Evolutionary conservation across 805 yeast genomes (phyloP), one percentile per base, ranked within the genome.

Genomic region (Osmozyma mogii): DNA sequence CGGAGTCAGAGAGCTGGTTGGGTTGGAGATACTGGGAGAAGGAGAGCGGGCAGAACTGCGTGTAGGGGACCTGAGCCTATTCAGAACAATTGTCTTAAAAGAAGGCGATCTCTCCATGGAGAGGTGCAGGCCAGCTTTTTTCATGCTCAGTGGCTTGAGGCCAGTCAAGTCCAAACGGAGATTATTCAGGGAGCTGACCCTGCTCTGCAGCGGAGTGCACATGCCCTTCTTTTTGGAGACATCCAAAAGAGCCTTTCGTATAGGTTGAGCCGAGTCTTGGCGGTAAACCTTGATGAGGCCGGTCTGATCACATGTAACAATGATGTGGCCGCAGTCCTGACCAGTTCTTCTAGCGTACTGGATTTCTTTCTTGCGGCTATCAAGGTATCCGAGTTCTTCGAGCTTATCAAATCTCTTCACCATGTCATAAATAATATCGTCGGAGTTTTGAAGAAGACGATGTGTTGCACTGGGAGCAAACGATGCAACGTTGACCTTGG

Each of bases 281-380:
- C 96, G 65, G 50, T 82, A 83, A 0, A 87, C 81, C 25, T 92
- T 56, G 17, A 87, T 81, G 2, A 67, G 41, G 0, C 96, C 96
- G 14, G 61, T 54, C 32, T 71, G 72, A 52, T 87, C 96, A 0
- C 89, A 75, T 1, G 92, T 78, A 2, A 87, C 77, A 10, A 85
- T 71, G 25, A 85, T 77, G 44, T 65, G 61, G 5, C 67, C 65
- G 8, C 45, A 40, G 21, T 46, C 37, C n/a, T 29, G 9, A 12
- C 27, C 29, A 9, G 32, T 38, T 3, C 34, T 32, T 16, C 24
- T 28, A 7, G 24, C 14, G 3, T 16, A 16, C 16, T 29, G 25
- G 15, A 29, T 19, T 9, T 22, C 22, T 9, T 29, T 32, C 6
- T 21, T 17, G 11, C 27, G 15, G 7, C 29, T 25, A 11, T 25